Conservation (phyloP, 2,329 filamentous ascomycete species). For the Aspergillus ochraceus region DNA sequence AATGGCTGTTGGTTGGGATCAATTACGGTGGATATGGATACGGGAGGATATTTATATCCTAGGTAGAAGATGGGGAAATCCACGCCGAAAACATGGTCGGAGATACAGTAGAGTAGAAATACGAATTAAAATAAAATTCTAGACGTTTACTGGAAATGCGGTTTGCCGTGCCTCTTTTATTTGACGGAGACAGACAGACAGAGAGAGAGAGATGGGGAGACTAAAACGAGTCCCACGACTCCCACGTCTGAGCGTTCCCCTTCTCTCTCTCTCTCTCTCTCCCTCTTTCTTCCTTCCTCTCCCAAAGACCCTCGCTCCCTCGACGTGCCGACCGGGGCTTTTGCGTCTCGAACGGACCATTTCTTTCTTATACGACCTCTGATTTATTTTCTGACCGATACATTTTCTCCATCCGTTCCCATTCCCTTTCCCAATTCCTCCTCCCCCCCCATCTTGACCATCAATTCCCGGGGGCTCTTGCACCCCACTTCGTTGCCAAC, state of each 20-base stretch:
- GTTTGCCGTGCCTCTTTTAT: not conserved
- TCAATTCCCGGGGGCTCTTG: conserved; percentile 22
- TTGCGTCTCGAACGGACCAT: not conserved
- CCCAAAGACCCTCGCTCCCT: not conserved
- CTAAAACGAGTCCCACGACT: conserved; percentile 2
- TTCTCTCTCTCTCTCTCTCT: conserved; percentile 2
- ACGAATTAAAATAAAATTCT: too few relatives aligned
- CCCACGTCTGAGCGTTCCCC: conserved; percentile 19
- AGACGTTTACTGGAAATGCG: not conserved
- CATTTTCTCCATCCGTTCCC: too few relatives aligned
- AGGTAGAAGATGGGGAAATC: not conserved
- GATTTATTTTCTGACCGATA: not conserved
- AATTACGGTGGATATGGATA: not conserved
- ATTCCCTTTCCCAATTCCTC: not conserved
- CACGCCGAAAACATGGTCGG: not conserved
- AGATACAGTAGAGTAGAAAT: too few relatives aligned
- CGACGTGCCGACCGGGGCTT: not conserved
- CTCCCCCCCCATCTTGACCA: not conserved
- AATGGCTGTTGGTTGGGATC: not conserved
- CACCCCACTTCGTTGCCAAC: conserved; percentile 34
- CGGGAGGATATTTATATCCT: not conserved
- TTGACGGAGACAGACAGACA: too few relatives aligned
- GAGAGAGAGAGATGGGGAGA: not conserved
- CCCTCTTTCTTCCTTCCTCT: not conserved
- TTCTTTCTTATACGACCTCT: not conserved